Conservation (phyloP, 176 grass and related monocot species). For the Juncus effusus region DNA sequence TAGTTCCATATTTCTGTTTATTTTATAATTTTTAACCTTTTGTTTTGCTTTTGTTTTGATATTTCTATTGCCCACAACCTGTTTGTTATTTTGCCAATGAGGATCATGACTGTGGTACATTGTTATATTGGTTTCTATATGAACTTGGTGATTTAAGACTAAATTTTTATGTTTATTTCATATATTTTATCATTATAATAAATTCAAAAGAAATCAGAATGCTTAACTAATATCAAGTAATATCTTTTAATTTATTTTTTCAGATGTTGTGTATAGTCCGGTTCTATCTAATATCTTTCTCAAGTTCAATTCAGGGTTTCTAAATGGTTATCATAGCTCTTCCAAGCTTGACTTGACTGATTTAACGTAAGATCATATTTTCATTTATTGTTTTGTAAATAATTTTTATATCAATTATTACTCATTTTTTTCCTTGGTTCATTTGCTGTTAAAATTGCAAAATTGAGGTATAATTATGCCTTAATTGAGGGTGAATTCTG, state of each 20-base stretch:
- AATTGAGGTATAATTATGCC: no score
- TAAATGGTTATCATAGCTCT: slow-evolving; percentile 42
- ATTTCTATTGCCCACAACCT: slow-evolving; percentile 15
- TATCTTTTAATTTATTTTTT: slow-evolving; percentile 11
- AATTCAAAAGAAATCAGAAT: slow-evolving; percentile 10
- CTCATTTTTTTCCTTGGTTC: neutral
- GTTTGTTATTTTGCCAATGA: slow-evolving; percentile 20
- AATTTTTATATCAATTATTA: slow-evolving; percentile 3
- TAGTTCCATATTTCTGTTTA: neutral
- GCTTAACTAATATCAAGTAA: neutral
- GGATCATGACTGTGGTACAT: neutral
- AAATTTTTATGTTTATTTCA: no score
- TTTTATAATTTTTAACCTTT: neutral
- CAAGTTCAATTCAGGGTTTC: slow-evolving; percentile 29
- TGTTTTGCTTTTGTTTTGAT: neutral
- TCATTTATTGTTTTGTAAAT: slow-evolving; percentile 20
- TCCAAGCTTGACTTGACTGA: slow-evolving; percentile 87
- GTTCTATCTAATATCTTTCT: slow-evolving; percentile 35
- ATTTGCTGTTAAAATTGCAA: neutral
- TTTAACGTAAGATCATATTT: slow-evolving; percentile 77
- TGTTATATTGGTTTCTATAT: neutral
- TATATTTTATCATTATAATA: neutral
- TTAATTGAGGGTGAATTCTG: no score
- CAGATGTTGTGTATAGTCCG: slow-evolving; percentile 38
- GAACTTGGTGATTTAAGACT: no score